Percentiles rank a stretch among this genome's conserved stretches.
Evolutionary conservation across 257 asterid genomes (phyloP).

Genomic region (Ligustrum vulgare): DNA sequence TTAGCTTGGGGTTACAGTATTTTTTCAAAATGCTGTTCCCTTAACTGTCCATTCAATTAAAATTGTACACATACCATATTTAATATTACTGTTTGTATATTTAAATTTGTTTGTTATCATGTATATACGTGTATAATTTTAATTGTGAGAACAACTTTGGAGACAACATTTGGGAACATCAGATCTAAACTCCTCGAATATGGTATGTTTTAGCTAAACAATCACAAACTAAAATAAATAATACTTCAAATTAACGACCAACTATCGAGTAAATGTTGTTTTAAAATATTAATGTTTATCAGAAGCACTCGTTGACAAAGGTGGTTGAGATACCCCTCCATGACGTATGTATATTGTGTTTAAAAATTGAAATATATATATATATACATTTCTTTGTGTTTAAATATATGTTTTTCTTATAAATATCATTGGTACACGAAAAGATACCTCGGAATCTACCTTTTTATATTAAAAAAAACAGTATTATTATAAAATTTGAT

Average conservation of each 20-base stretch:
- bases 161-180: too few species aligned
- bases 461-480: not conserved
- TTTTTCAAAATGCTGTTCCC: too few species aligned
- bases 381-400: too few species aligned
- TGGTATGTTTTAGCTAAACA: not conserved
- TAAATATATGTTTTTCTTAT: not conserved
- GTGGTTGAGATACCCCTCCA: slow-evolving; percentile 27
- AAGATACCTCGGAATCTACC: slow-evolving; percentile 37
- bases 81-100: too few species aligned
- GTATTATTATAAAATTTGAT: slow-evolving; percentile 22
- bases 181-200: not conserved
- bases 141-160: too few species aligned
- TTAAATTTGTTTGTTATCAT: too few species aligned
- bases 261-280: too few species aligned
- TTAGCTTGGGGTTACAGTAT: not conserved
- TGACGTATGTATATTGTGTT: slow-evolving; percentile 10
- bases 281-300: not conserved
- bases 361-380: not conserved
- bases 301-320: slow-evolving; percentile 11
- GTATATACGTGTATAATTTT: too few species aligned
- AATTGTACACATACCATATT: too few species aligned
- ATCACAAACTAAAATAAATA: not conserved
- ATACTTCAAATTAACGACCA: too few species aligned
- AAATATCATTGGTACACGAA: slow-evolving; percentile 24
- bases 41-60: too few species aligned